These are phyloP conservation scores for Lentinula aciculospora DNA, from an alignment of 768 basidiomycete species.

Conservation along the genomic window DNA sequence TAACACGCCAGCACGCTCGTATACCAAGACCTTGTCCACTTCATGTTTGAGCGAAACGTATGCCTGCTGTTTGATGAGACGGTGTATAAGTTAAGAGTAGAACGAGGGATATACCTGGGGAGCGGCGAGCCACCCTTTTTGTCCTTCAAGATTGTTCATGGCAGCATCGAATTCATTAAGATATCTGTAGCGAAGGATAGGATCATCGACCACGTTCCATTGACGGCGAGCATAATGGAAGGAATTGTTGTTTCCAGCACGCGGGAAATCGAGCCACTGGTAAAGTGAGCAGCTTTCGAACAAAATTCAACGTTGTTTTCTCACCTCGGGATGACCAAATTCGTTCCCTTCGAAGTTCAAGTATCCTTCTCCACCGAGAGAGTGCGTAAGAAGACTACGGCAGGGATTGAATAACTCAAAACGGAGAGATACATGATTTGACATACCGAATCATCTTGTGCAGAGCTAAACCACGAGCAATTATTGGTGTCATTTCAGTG, in stretches of 20 bases:
- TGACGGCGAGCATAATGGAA: conserved; percentile 97
- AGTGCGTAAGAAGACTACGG: conserved; percentile 77
- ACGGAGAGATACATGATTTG: too few species aligned
- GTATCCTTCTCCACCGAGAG: conserved; percentile 95
- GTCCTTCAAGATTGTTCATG: conserved; percentile 84
- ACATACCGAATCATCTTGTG: conserved; percentile 96
- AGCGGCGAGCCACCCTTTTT: conserved; percentile 79
- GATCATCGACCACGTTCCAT: conserved; percentile 92
- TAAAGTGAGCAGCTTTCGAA: not conserved
- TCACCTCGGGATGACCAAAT: conserved; percentile 94
- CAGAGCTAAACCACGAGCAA: conserved; percentile 84
- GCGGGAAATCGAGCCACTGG: conserved; percentile 98
- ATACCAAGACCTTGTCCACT: conserved; percentile 87
- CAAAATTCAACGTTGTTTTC: conserved; percentile 11
- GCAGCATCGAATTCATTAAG: conserved; percentile 89
- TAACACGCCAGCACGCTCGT: conserved; percentile 87
- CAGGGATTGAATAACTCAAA: too few species aligned
- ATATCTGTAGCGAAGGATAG: conserved; percentile 83
- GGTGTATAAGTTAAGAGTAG: not conserved
- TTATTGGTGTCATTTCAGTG: conserved; percentile 44
- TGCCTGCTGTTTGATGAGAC: conserved; percentile 41
- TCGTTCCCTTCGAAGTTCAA: conserved; percentile 98
- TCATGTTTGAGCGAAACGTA: conserved; percentile 95
- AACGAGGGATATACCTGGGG: conserved; percentile 49
- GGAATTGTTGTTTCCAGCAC: conserved; percentile 91